Percentiles rank a stretch among this genome's conserved stretches.
These are phyloP conservation scores for Capsicum rhomboideum DNA, from an alignment of 257 asterid species.

Conservation along the genomic window DNA sequence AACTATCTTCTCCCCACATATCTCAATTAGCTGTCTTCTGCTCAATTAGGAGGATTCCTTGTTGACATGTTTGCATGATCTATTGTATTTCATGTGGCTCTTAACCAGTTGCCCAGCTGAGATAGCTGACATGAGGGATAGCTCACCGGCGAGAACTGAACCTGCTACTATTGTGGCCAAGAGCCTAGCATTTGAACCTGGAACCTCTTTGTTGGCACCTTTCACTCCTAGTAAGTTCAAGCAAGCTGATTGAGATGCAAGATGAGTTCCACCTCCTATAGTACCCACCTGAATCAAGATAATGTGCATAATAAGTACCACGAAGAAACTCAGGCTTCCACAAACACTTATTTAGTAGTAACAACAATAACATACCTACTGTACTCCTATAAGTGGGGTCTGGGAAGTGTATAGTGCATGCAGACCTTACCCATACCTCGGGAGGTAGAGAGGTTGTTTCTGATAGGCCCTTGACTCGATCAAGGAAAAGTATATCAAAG, in stretches of 20 bases:
- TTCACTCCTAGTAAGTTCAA: conserved; percentile 42
- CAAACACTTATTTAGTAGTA: no score
- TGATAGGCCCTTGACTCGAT: no score
- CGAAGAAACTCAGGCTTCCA: no score
- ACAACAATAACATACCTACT: no score
- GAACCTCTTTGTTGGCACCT: conserved; percentile 31
- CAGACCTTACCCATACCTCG: no score
- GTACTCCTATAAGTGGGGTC: no score
- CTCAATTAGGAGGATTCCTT: conserved; percentile 9
- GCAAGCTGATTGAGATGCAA: conserved; percentile 44
- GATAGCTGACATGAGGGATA: conserved; percentile 43
- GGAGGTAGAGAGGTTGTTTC: no score
- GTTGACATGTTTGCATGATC: conserved; percentile 34
- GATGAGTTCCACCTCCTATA: conserved; percentile 49
- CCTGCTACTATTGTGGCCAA: conserved; percentile 45
- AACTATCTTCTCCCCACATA: background rate
- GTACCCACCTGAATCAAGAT: conserved; percentile 34
- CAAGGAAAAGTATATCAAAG: no score
- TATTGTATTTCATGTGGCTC: conserved; percentile 47
- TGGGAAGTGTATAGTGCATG: no score
- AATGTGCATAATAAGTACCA: background rate
- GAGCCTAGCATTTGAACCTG: conserved; percentile 35
- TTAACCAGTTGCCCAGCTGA: conserved; percentile 43
- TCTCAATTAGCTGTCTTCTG: background rate
- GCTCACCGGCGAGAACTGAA: conserved; percentile 41